A percentile compares a stretch with the other conserved stretches of the same genome.
phyloP scores from a whole-genome alignment of 108 stramenopile species.

The Skeletonema costatum region DNA sequence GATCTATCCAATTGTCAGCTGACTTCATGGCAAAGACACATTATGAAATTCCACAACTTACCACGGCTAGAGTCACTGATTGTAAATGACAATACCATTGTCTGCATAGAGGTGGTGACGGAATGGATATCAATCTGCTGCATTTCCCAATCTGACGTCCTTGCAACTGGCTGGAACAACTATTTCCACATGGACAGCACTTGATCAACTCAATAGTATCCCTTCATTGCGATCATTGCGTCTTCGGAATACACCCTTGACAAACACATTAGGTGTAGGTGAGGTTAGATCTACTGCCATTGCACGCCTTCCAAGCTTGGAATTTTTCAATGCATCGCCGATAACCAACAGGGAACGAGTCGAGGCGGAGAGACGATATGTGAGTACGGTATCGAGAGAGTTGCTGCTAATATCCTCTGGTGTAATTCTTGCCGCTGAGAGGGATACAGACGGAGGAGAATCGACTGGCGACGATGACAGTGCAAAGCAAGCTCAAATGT shows the following conservation, averaged over 20 bases:
- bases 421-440: conserved; percentile 5
- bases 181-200: conserved; percentile 63
- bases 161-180: conserved; percentile 76
- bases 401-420: conserved; percentile 47
- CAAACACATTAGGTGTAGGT: conserved; percentile 64
- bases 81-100: conserved; percentile 79
- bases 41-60: conserved; percentile 51
- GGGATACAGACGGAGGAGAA: background rate
- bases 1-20: conserved; percentile 80
- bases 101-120: conserved; percentile 13
- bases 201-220: conserved; percentile 60
- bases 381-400: conserved; percentile 65
- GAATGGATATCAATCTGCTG: background rate
- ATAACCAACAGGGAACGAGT: conserved; percentile 67
- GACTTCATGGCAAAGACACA: conserved; percentile 62
- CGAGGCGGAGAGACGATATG: conserved; percentile 85
- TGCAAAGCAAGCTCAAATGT: conserved; percentile 24
- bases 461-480: background rate
- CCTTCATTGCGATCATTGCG: conserved; percentile 56
- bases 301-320: conserved; percentile 70
- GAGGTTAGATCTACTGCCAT: conserved; percentile 76
- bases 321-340: conserved; percentile 73
- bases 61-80: conserved; percentile 73
- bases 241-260: conserved; percentile 75
- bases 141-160: conserved; percentile 52